These are phyloP conservation scores for Trichoderma sp. DNA, from an alignment of 2,329 filamentous ascomycete genomes.

Conservation along the genomic window DNA sequence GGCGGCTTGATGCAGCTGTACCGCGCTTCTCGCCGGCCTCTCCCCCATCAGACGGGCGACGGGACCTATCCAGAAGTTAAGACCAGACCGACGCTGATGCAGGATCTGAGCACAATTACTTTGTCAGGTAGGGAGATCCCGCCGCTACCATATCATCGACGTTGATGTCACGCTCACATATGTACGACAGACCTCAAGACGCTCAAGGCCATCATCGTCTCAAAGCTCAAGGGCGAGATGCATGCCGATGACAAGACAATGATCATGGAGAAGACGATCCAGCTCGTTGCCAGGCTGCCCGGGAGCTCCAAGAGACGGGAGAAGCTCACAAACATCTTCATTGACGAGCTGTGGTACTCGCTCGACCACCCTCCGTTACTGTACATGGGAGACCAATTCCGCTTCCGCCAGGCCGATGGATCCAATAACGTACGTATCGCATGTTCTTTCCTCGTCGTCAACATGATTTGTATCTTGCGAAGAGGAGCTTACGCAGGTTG, in stretches of 20 bases:
- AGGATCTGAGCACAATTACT: slow-evolving; percentile 61
- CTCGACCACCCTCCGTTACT: slow-evolving; percentile 72
- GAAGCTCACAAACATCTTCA: slow-evolving; percentile 66
- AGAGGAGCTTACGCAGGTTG: not conserved
- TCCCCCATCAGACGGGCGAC: slow-evolving; percentile 64
- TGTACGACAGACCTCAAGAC: slow-evolving; percentile 60
- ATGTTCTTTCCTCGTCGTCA: too few relatives aligned
- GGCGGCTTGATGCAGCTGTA: slow-evolving; percentile 41
- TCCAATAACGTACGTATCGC: slow-evolving; percentile 59
- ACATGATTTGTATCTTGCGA: too few relatives aligned
- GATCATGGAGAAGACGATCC: slow-evolving; percentile 73
- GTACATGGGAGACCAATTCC: slow-evolving; percentile 63
- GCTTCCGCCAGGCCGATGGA: slow-evolving; percentile 70
- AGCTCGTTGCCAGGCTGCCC: slow-evolving; percentile 67
- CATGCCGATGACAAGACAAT: slow-evolving; percentile 75
- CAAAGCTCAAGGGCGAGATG: slow-evolving; percentile 63
- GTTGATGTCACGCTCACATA: slow-evolving; percentile 29
- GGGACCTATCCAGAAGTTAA: slow-evolving; percentile 57
- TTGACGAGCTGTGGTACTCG: slow-evolving; percentile 70
- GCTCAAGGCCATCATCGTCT: slow-evolving; percentile 60
- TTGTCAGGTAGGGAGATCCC: slow-evolving; percentile 43
- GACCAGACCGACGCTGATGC: slow-evolving; percentile 54
- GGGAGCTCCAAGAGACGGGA: slow-evolving; percentile 62
- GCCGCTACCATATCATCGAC: not conserved
- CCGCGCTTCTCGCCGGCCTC: slow-evolving; percentile 59